Evolutionary conservation across 192 early-diverging fungal genomes (phyloP).

Genomic region (Coemansia erecta): DNA sequence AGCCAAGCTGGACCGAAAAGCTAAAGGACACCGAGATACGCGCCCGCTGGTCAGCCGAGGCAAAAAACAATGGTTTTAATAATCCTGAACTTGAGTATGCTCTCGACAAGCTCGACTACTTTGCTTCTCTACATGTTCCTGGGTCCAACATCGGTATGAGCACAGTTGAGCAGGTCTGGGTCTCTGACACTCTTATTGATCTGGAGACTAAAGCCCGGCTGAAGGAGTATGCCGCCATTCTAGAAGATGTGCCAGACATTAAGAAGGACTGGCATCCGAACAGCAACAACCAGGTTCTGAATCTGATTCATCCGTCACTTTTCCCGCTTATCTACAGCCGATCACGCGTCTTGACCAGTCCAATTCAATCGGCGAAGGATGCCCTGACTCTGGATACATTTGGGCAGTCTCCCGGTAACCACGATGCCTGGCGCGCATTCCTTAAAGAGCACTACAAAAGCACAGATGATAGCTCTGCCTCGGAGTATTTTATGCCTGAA

Average conservation of each 20-base stretch:
- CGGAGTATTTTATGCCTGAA: neutral
- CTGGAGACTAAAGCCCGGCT: constrained; percentile 14
- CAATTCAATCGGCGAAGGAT: constrained; percentile 24
- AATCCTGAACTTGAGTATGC: constrained; percentile 50
- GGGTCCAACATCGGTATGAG: constrained; percentile 23
- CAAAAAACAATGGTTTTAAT: constrained; percentile 25
- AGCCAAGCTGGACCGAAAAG: constrained; percentile 49
- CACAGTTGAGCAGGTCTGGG: constrained; percentile 37
- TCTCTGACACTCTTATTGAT: constrained; percentile 37
- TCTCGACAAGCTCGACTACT: constrained; percentile 49
- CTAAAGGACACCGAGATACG: constrained; percentile 25
- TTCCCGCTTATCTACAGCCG: constrained; percentile 45
- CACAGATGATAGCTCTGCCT: neutral
- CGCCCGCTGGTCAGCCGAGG: constrained; percentile 23
- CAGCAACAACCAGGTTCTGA: constrained; percentile 52
- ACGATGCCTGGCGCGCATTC: constrained; percentile 9
- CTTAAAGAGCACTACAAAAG: too few relatives aligned
- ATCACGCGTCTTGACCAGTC: constrained; percentile 17
- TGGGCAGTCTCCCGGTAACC: constrained; percentile 22
- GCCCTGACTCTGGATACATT: constrained; percentile 28
- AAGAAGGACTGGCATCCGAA: constrained; percentile 48
- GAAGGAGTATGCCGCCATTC: constrained; percentile 25
- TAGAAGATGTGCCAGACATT: constrained; percentile 39
- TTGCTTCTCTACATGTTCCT: constrained; percentile 22
- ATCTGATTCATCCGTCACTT: constrained; percentile 57